phyloP scores from a whole-genome alignment of 306 rosid species.

The Pyrus pyrifolia region DNA sequence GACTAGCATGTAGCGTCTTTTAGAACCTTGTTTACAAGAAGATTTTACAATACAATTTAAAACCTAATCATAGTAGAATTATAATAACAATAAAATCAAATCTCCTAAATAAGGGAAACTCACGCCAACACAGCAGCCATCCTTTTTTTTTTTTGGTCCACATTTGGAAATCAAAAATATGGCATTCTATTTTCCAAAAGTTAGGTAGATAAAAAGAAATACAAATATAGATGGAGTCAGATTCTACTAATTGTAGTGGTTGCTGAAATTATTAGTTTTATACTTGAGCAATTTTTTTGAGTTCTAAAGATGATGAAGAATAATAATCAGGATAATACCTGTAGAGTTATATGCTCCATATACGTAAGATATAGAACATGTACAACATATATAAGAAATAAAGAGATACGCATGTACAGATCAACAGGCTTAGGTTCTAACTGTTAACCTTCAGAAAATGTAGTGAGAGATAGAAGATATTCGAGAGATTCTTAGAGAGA shows the following conservation, averaged over 20 bases:
- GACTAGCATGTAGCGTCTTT: too few species aligned
- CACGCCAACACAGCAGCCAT: background rate
- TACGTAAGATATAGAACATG: background rate
- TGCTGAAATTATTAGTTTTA: constrained; percentile 27
- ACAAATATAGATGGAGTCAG: constrained; percentile 30
- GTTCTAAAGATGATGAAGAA: background rate
- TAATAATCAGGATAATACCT: background rate
- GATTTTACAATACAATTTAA: too few species aligned
- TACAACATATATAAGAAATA: background rate
- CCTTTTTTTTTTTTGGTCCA: background rate
- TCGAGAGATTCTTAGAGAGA: too few species aligned
- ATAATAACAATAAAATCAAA: too few species aligned
- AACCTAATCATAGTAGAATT: too few species aligned
- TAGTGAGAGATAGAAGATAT: too few species aligned
- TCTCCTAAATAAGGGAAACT: background rate
- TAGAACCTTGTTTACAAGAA: too few species aligned
- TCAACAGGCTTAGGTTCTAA: background rate
- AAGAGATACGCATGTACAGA: background rate
- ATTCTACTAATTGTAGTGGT: constrained; percentile 43
- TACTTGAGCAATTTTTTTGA: background rate
- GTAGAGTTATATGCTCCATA: background rate
- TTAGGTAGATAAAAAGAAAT: background rate
- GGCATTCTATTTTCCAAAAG: background rate
- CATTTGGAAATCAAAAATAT: background rate
- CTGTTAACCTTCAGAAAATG: too few species aligned